Base-by-base conservation (phyloP, 1,284 basidiomycete species). In the Garcileccinum viscosum region DNA sequence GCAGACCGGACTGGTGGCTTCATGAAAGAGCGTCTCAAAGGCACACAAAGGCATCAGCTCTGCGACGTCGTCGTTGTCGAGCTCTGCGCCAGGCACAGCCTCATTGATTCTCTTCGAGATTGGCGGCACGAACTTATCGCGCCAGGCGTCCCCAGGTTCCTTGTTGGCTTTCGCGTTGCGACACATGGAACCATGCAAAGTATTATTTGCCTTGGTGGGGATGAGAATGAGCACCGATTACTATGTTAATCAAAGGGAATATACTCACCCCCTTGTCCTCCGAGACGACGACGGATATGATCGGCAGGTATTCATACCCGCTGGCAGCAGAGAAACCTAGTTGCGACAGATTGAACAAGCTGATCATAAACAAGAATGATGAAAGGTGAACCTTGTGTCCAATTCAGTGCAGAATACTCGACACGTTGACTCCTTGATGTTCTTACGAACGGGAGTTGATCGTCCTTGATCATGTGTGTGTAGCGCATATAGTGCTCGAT, bases 31-130 rank as follows among this genome's bases (percentile, higher is more conserved):
- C 5, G 89, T 90, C 73, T 95, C 93, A 77, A 95, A 96, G 0
- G 93, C 86, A 78, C 95, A 97, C 60, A 96, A 82, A 11, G 89
- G 87, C 75, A 94, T 90, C 32, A 96, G 81, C 72, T 84, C 86
- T 66, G 85, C 81, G 0, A 89, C 82, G 72, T 97, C 93, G 5
- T 75, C 70, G 30, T 85, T 76, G 2, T 83, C 84, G 30, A 96
- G 82, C 37, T 88, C 83, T 3, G 93, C 89, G 14, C 88, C 89
- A 2, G 91, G 89, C 1, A 90, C 87, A 33, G 84, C 82, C 19
- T 78, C 62, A 77, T 94, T 94, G 53, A 96, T 82, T 30, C 90
- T 86, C 1, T 82, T 81, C 1, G 87, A 86, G 67, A 94, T 90
- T 0, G 87, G 81, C 0, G 87, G 83, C 1, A 86, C 85, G 70